These are phyloP conservation scores for Coniochaeta sp. DNA, from an alignment of 2,329 filamentous ascomycete species.

Conservation along the genomic window DNA sequence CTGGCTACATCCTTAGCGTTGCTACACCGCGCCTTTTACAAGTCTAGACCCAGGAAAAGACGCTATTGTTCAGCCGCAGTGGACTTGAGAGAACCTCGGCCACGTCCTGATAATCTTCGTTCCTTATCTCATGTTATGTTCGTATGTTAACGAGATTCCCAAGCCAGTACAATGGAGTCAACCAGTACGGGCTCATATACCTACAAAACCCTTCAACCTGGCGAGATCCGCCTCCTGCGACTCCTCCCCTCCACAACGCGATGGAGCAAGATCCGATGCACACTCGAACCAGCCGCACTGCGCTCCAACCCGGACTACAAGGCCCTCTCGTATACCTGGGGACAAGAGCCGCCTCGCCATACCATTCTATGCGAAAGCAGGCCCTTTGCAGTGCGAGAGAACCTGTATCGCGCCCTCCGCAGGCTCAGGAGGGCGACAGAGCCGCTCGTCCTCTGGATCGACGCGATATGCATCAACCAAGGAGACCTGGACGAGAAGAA, in stretches of 20 bases:
- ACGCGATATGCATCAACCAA: conserved; percentile 1
- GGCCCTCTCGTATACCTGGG: neutral
- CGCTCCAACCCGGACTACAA: neutral
- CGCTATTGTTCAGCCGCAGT: too few relatives aligned
- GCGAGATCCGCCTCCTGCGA: neutral
- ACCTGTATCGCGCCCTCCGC: neutral
- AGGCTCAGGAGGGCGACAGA: neutral
- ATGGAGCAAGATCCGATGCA: neutral
- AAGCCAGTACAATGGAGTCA: neutral
- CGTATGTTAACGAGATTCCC: too few relatives aligned
- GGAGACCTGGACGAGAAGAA: neutral
- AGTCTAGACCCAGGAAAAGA: too few relatives aligned
- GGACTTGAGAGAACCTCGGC: too few relatives aligned
- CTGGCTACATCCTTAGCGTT: too few relatives aligned
- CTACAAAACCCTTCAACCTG: neutral
- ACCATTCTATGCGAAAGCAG: neutral
- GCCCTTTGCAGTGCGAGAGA: neutral
- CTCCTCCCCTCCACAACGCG: neutral
- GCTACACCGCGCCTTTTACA: too few relatives aligned
- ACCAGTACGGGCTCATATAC: neutral
- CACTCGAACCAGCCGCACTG: neutral
- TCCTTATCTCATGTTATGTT: too few relatives aligned
- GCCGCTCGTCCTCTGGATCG: neutral
- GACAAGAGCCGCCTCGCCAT: neutral
- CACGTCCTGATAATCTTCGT: too few relatives aligned